Base-by-base conservation (phyloP, 257 asterid genomes). In the Nicotiana tomentosiformis region DNA sequence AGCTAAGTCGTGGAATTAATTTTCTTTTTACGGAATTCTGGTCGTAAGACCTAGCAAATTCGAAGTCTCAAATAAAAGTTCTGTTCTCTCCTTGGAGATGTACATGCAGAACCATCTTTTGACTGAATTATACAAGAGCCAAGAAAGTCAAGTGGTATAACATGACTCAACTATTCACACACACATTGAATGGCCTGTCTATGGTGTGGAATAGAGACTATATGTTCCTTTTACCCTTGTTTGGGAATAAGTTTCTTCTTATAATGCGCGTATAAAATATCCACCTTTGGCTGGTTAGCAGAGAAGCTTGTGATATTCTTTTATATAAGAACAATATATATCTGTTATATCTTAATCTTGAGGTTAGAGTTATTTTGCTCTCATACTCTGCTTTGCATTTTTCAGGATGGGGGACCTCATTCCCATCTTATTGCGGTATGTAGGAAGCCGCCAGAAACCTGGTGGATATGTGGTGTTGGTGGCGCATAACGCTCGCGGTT, bases 341-440 rank as follows among this genome's bases (percentile, higher is more conserved):
- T 72, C 26, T 72, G 39, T 1, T 18, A 35, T 17, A 69, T 69
- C 77, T n/a, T 39, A 69, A 37, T 69, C 77, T 37, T 69, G 33
- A 39, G 29, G 46, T 39, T 16, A 3, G 79, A 23, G 37, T 72
- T 46, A 7, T 72, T n/a, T 72, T 46, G 32, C 61, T 76, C 64
- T 65, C 82, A 88, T 62, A 81, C 70, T 77, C 61, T 80, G 53
- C 62, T 82, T 86, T 12, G 61, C 43, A 26, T 82, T 84, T 84
- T 86, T 88, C 84, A 96, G 99, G 95, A 96, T 94, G 99, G 93
- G 91, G 93, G 98, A 96, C 78, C 89, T 96, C 66, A 92, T 96
- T 81, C 99, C 99, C 4, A 83, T 94, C 87, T 85, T 96, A 81
- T 83, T 94, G 77, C 82, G 88, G 65, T 96, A 89, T 74, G 87